Base-by-base conservation (phyloP, 331 rosid species). In the Dryas integrifolia region DNA sequence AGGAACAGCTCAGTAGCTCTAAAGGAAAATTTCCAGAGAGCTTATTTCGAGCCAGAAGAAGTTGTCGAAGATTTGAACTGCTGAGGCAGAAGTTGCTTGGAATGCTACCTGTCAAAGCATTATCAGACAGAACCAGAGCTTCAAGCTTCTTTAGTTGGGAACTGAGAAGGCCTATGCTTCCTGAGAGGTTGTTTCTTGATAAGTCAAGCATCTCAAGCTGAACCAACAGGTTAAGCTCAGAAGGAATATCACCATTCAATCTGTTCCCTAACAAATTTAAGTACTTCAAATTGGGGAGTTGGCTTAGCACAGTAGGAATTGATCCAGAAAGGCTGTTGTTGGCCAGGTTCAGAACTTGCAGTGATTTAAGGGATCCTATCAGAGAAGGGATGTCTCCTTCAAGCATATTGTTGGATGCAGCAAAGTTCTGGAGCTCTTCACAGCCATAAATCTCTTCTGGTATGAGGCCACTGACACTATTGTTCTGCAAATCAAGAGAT, bases 241-340 rank as follows among this genome's bases (percentile, higher is more conserved):
- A 63, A 57, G 99, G 99, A 68, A 95, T 81, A 67, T 86, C 82
- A 1, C 97, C 97, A 49, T 56, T 82, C 50, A 95, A 76, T 70
- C 82, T 82, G 83, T 95, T 95, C 79, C 97, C 96, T 18, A 85
- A 88, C 81, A 95, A 85, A 79, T 82, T 92, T 59, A 95, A 69
- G 86, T 95, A 95, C 63, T 78, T 79, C 84, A 91, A 80, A 58
- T 82, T 88, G 72, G 80, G 82, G 65, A 95, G 91, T 39, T 50
- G 76, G 62, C 90, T 77, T 55, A 95, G 75, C 41, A 82, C 72
- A 12, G 26, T 51, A 41, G 99, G 97, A 82, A 95, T 92, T 56
- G 86, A 69, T 24, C 97, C 99, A 74, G 96, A 88, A 38, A 95
- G 79, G 76, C 79, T 82, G 79, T 95, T 95, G 76, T 95, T 95